A percentile compares a stretch with the other conserved stretches of the same genome.
Evolutionary conservation across 108 stramenopile species (phyloP).

Genomic region (Tribonema minus): DNA sequence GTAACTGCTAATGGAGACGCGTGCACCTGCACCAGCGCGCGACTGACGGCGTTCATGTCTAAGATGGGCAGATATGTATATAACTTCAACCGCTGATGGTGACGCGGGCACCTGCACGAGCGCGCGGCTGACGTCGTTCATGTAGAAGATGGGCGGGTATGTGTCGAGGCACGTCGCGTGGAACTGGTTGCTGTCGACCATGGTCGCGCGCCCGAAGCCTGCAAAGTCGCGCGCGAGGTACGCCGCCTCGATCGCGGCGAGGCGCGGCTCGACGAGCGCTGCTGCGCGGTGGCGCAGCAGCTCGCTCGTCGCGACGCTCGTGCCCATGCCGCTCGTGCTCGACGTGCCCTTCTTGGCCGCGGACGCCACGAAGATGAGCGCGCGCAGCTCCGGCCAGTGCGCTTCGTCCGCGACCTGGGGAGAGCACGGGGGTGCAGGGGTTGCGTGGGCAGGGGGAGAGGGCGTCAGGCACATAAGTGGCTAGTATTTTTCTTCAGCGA

Average conservation of each 20-base stretch:
- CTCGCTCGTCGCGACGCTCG: constrained; percentile 74
- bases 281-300: constrained; percentile 75
- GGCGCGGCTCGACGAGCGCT: constrained; percentile 68
- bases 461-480: too few species aligned
- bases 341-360: constrained; percentile 94
- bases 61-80: constrained; percentile 99
- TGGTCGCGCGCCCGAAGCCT: constrained; percentile 84
- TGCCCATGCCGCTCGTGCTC: constrained; percentile 83
- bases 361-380: constrained; percentile 82
- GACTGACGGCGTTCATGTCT: constrained; percentile 88
- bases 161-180: constrained; percentile 97
- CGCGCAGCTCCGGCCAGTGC: constrained; percentile 93
- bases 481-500: too few species aligned
- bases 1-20: too few species aligned
- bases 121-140: constrained; percentile 74
- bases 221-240: constrained; percentile 79
- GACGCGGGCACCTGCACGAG: not conserved
- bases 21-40: not conserved
- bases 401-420: constrained; percentile 67
- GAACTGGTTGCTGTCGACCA: constrained; percentile 95
- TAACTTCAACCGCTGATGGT: too few species aligned
- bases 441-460: not conserved
- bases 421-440: not conserved
- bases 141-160: constrained; percentile 99
- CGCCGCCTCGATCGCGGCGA: constrained; percentile 78